These are phyloP conservation scores for Solanum etuberosum DNA, from an alignment of 257 asterid species.

Conservation along the genomic window DNA sequence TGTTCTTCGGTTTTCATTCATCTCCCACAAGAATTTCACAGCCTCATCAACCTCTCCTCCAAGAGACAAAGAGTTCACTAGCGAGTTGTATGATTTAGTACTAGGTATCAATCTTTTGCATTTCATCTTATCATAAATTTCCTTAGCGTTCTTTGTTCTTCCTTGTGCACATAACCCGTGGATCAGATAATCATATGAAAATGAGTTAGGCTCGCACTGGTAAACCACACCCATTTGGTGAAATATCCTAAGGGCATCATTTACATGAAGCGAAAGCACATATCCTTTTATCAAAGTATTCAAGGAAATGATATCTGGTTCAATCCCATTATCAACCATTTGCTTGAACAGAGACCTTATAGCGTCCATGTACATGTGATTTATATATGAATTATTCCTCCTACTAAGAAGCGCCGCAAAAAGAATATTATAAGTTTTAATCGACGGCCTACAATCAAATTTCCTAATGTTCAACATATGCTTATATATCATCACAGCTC, in stretches of 20 bases:
- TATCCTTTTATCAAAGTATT: slow-evolving; percentile 90
- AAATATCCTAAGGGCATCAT: slow-evolving; percentile 84
- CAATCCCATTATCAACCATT: slow-evolving; percentile 79
- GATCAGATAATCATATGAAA: slow-evolving; percentile 69
- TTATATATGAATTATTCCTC: slow-evolving; percentile 61
- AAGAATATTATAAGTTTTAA: slow-evolving; percentile 63
- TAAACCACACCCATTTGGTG: slow-evolving; percentile 81
- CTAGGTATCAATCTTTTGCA: slow-evolving; percentile 64
- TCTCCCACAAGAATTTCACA: slow-evolving; percentile 66
- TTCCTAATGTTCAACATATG: slow-evolving; percentile 56
- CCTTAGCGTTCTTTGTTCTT: slow-evolving; percentile 62
- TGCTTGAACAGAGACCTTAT: slow-evolving; percentile 61
- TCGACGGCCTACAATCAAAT: slow-evolving; percentile 71
- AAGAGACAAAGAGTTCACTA: slow-evolving; percentile 71
- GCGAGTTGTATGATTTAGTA: slow-evolving; percentile 71
- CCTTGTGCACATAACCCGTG: slow-evolving; percentile 93
- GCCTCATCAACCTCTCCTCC: slow-evolving; percentile 81
- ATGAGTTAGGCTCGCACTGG: slow-evolving; percentile 59
- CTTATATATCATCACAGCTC: slow-evolving; percentile 76
- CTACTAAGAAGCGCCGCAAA: slow-evolving; percentile 61
- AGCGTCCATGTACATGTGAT: slow-evolving; percentile 77
- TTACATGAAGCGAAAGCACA: slow-evolving; percentile 80
- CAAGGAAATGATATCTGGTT: slow-evolving; percentile 75
- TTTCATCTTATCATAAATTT: slow-evolving; percentile 68
- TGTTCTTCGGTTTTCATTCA: slow-evolving; percentile 43